These are phyloP conservation scores for Prunus padus DNA, from an alignment of 306 rosid genomes.

Conservation along the genomic window DNA sequence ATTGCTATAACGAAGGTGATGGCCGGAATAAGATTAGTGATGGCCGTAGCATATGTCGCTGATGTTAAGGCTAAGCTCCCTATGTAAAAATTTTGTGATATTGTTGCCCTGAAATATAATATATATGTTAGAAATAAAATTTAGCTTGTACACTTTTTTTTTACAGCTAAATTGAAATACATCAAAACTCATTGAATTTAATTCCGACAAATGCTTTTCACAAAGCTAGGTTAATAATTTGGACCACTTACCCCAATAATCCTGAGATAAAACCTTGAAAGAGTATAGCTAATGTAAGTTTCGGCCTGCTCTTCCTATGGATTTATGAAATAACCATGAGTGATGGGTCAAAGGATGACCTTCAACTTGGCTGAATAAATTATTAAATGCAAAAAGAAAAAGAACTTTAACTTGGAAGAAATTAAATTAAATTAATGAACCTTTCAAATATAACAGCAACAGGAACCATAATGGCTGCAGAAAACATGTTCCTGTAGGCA, in stretches of 20 bases:
- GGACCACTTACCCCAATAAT: conserved; percentile 48
- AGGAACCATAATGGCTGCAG: conserved; percentile 37
- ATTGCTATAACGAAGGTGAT: conserved; percentile 23
- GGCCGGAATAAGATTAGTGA: conserved; percentile 21
- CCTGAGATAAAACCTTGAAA: conserved; percentile 53
- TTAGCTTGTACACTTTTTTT: too few relatives aligned
- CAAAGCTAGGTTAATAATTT: too few relatives aligned
- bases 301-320: conserved; percentile 51
- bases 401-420: background rate
- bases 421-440: background rate
- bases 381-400: too few relatives aligned
- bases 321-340: background rate
- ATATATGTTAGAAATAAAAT: too few relatives aligned
- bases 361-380: background rate
- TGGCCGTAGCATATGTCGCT: conserved; percentile 18
- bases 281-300: conserved; percentile 41
- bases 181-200: too few relatives aligned
- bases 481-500: conserved; percentile 53
- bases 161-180: too few relatives aligned
- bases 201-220: too few relatives aligned
- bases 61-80: conserved; percentile 27
- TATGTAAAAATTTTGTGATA: conserved; percentile 26
- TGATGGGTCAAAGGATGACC: too few relatives aligned
- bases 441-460: conserved; percentile 39
- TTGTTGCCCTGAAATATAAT: conserved; percentile 28